Evolutionary conservation across 2,329 filamentous ascomycete species (phyloP).

Genomic region (Fusarium sp.): DNA sequence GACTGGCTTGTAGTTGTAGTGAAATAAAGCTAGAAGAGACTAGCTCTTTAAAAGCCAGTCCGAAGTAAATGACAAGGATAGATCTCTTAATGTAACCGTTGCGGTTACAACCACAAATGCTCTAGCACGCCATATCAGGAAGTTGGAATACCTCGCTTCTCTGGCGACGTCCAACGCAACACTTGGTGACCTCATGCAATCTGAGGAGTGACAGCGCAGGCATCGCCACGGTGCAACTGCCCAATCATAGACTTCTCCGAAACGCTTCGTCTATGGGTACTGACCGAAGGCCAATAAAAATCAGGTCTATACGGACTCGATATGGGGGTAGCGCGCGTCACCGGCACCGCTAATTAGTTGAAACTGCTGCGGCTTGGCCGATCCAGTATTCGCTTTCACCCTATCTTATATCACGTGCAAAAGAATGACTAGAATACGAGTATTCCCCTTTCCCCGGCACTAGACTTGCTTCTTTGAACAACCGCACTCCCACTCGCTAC

Average conservation of each 20-base stretch:
- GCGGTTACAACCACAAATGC: neutral
- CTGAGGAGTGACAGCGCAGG: neutral
- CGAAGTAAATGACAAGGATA: neutral
- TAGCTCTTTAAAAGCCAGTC: neutral
- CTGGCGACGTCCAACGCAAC: neutral
- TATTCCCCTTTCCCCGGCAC: neutral
- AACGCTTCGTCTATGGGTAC: neutral
- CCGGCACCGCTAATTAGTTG: neutral
- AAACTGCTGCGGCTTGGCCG: neutral
- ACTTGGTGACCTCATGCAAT: neutral
- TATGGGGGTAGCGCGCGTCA: neutral
- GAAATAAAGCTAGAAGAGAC: neutral
- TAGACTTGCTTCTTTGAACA: neutral
- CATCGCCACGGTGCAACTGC: neutral
- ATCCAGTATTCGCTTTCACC: neutral
- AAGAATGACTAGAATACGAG: neutral
- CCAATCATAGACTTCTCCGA: neutral
- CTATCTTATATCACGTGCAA: neutral
- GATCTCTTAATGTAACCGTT: neutral
- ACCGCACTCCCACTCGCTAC: neutral
- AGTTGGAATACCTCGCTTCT: neutral
- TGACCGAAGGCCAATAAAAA: neutral
- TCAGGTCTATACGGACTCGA: neutral
- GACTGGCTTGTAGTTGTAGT: neutral
- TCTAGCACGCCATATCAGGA: neutral